Evolutionary conservation across 768 basidiomycete species (phyloP), one percentile per base, ranked within the genome.

Genomic region (Hysterangium stoloniferum): DNA sequence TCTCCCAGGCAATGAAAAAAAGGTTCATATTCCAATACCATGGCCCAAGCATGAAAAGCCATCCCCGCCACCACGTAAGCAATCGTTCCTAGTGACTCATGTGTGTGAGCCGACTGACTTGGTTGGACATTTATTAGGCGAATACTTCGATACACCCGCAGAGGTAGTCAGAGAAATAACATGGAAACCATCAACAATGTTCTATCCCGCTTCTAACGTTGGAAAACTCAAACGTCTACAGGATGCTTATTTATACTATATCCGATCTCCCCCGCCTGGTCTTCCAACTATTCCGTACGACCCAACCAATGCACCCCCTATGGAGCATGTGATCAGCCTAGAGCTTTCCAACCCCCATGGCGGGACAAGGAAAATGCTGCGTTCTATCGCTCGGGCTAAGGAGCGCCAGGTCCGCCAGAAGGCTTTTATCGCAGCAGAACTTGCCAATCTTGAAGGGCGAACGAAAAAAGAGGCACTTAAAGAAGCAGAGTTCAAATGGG

Each of bases 331-430:
- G 59, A 66, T 92, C 51, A 61, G 68, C 38, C 75, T 75, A 54
- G 89, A 92, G 59, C 76, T 92, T 33, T 73, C 85, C 24, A 89
- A 90, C 63, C 87, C 87, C 22, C 83, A 89, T 60, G 79, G 84
- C 11, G 81, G 86, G 17, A 84, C 87, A 7, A 89, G 86, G 71
- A 89, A 86, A 63, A 81, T 85, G 59, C 70, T 71, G 43, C 78
- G 89, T 55, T 91, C 13, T 11, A 25, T 19, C 12, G 22, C 12
- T 8, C 40, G 49, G n/a, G 28, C 22, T 12, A 22, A 41, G 13
- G 49, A 42, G 13, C 36, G 25, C 17, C 12, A 25, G 8, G 37
- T 25, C 4, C 31, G 31, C 22, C 37, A 51, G 41, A 68, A 73
- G 52, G 66, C 78, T 54, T 76, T 78, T 56, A 67, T 80, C 38